These are phyloP conservation scores for Postia placenta DNA, from an alignment of 768 basidiomycete genomes.

Conservation along the genomic window DNA sequence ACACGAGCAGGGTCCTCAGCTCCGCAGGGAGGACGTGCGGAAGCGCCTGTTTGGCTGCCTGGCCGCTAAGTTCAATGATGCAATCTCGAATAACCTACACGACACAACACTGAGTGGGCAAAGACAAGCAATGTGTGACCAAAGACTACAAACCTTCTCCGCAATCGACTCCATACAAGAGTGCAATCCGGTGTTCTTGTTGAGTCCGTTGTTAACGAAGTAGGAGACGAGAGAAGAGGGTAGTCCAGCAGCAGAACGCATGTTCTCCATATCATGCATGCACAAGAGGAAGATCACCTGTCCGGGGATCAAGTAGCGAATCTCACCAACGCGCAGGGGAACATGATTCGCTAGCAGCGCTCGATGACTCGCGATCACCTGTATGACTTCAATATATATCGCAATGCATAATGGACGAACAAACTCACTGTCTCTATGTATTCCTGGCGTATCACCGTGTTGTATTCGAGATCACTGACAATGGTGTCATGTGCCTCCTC, in stretches of 20 bases:
- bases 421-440: constrained; percentile 64
- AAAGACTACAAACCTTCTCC: constrained; percentile 53
- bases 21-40: constrained; percentile 65
- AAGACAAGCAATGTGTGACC: too few relatives aligned
- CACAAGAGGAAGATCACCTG: constrained; percentile 82
- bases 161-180: constrained; percentile 83
- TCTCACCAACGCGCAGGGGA: constrained; percentile 57
- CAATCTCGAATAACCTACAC: constrained; percentile 73
- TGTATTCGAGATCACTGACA: constrained; percentile 88
- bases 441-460: constrained; percentile 83
- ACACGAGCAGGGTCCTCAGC: constrained; percentile 66
- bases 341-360: constrained; percentile 58
- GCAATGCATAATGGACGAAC: not conserved
- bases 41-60: constrained; percentile 76
- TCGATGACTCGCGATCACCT: constrained; percentile 73
- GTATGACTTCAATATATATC: constrained; percentile 2
- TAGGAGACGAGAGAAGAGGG: constrained; percentile 82
- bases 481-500: constrained; percentile 80
- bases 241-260: constrained; percentile 74
- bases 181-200: constrained; percentile 59
- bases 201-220: constrained; percentile 83
- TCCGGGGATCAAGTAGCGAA: constrained; percentile 69
- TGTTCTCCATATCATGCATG: constrained; percentile 83
- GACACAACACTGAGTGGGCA: too few relatives aligned
- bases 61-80: constrained; percentile 61